A percentile compares a stretch with the other conserved stretches of the same genome.
Conservation (phyloP, 1,139 yeast species). For the Yamadazyma mexicana region DNA sequence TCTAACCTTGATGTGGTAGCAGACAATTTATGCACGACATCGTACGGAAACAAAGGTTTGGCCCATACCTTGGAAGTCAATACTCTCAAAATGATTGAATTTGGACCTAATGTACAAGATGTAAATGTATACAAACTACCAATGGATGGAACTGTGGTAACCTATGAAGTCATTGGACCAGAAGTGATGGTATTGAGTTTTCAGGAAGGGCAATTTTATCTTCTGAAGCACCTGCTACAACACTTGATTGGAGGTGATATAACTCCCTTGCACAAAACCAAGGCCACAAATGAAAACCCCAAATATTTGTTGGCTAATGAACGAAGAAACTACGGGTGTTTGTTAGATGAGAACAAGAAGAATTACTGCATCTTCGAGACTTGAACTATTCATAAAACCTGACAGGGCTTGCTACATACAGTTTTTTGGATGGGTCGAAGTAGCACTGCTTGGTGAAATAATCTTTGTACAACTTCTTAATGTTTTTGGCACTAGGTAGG, state of each 20-base stretch:
- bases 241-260: neutral
- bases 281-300: constrained; percentile 6
- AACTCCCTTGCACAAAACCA: neutral
- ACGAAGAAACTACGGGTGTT: constrained; percentile 29
- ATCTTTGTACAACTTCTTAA: constrained; percentile 27
- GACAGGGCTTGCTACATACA: constrained; percentile 3
- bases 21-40: neutral
- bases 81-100: neutral
- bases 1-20: neutral
- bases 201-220: constrained; percentile 1
- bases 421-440: constrained; percentile 14
- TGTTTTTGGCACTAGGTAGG: constrained; percentile 33
- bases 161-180: neutral
- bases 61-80: neutral
- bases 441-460: constrained; percentile 36
- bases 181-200: neutral
- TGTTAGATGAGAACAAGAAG: constrained; percentile 39
- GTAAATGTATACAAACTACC: neutral
- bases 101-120: neutral
- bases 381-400: constrained; percentile 7
- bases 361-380: constrained; percentile 35
- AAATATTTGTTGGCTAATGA: constrained; percentile 11
- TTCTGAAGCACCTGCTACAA: constrained; percentile 1
- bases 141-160: neutral
- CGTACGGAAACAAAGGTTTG: neutral